Conservation (phyloP, 345 rosid species). For the Lenwebbia sp. region DNA sequence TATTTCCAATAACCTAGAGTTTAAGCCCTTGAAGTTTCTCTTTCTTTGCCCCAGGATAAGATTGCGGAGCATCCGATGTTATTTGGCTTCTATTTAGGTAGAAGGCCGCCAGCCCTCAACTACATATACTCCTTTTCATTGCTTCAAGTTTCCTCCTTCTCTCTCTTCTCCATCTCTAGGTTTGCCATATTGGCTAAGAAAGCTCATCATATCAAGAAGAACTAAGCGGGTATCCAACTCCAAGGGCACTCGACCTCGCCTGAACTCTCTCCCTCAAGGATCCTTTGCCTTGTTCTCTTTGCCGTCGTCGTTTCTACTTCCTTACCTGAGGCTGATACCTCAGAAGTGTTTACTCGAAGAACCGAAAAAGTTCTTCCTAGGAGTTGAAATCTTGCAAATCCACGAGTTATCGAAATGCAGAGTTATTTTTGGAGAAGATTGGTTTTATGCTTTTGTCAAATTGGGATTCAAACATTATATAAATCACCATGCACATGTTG, state of each 20-base stretch:
- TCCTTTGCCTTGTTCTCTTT: background rate
- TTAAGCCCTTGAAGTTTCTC: background rate
- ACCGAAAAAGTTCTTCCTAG: background rate
- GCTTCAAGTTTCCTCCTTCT: background rate
- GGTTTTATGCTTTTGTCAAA: background rate
- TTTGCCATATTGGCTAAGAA: background rate
- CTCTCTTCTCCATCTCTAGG: background rate
- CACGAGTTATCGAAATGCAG: background rate
- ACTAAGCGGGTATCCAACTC: background rate
- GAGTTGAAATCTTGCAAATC: background rate
- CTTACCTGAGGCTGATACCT: background rate
- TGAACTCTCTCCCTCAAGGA: constrained; percentile 28
- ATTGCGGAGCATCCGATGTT: background rate
- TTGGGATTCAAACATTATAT: background rate
- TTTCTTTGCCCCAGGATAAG: background rate
- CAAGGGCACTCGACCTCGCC: constrained; percentile 9
- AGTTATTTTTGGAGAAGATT: background rate
- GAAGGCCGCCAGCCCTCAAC: background rate
- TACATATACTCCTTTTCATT: background rate
- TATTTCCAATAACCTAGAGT: background rate
- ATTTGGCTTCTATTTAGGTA: background rate
- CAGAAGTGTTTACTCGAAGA: background rate
- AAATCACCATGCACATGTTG: background rate
- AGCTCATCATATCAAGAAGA: background rate
- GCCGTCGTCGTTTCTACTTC: background rate